Percentiles rank a stretch among this genome's conserved stretches.
Evolutionary conservation across 1,284 basidiomycete species (phyloP).

Genomic region (Melanopsichium pennsylvanicum): DNA sequence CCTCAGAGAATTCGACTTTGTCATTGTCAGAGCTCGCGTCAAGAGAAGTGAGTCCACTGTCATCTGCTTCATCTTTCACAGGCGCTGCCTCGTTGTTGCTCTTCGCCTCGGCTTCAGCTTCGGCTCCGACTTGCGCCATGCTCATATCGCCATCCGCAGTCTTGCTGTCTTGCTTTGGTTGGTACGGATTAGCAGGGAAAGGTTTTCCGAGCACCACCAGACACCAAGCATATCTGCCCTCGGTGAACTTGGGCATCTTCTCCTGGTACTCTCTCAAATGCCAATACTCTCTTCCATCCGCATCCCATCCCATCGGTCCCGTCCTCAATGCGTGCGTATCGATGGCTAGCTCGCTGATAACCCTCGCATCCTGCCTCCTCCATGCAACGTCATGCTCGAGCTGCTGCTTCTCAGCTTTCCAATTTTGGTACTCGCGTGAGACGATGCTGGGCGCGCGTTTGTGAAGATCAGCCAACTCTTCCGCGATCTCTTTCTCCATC

Average conservation of each 20-base stretch:
- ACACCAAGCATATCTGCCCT: slow-evolving; percentile 50
- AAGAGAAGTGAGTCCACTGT: slow-evolving; percentile 30
- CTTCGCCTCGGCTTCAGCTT: neutral
- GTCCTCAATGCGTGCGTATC: slow-evolving; percentile 44
- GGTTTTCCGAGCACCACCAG: slow-evolving; percentile 38
- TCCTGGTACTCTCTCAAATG: slow-evolving; percentile 53
- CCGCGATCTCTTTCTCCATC: slow-evolving; percentile 36
- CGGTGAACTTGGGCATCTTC: slow-evolving; percentile 44
- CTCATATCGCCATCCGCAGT: slow-evolving; percentile 5
- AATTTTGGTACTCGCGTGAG: slow-evolving; percentile 30
- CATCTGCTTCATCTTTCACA: too few species aligned
- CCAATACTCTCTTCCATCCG: slow-evolving; percentile 53
- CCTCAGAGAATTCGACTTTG: neutral
- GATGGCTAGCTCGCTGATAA: slow-evolving; percentile 18
- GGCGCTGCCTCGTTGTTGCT: slow-evolving; percentile 14
- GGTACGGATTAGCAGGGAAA: slow-evolving; percentile 16
- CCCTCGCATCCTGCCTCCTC: slow-evolving; percentile 28
- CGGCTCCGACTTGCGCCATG: neutral
- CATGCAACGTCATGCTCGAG: slow-evolving; percentile 27
- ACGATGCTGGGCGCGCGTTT: slow-evolving; percentile 44
- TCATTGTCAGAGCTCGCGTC: slow-evolving; percentile 13
- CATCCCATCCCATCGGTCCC: slow-evolving; percentile 44
- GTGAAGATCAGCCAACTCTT: slow-evolving; percentile 45
- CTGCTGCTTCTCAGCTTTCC: slow-evolving; percentile 36
- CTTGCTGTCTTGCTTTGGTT: neutral